Evolutionary conservation across 2,329 filamentous ascomycete genomes (phyloP), one percentile per base, ranked within the genome.

Genomic region (Scedosporium boydii): DNA sequence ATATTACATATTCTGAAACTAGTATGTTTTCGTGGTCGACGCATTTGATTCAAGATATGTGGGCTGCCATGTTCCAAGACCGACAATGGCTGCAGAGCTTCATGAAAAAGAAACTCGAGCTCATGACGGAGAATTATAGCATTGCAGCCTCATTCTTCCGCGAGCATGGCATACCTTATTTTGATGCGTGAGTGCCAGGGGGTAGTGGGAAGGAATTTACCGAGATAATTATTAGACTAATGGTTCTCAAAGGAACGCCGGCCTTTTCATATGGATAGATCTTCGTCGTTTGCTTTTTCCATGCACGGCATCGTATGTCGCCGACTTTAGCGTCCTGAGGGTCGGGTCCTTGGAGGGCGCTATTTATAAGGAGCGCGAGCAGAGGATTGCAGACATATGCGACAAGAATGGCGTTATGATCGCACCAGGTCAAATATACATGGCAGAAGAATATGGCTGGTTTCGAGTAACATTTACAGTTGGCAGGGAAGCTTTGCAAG

Each of bases 391-490:
- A 12, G 34, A 62, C 4, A 23, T 44, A 1, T 65, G 61, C n/a
- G 34, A 63, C 3, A 61, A 53, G 23, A 65, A 66, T 9, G 66
- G 66, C 1, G 65, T 70, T 3, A 53, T 60, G 21, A 65, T 68
- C 26, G 63, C 65, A 1, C 53, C 59, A 1, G 68, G 68, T 5
- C 63, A 59, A 38, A 64, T 62, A n/a, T 70, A 67, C 53, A 62
- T 44, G 27, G 63, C 66, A 0, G 68, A 67, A 21, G 67, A 69
- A 26, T 48, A 67, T 27, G 68, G 68, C 4, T 69, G 66, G 65
- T 70, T 70, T 44, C 62, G 68, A 3, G n/a, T 69, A 6, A 66
- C 62, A 3, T 69, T 69, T 61, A 66, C 64, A 2, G 44, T 66
- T 2, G 46, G 58, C 2, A 63, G 44, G 4, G 59, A 65, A 12